Evolutionary conservation across 208 protist genomes (phyloP).

Genomic region (Acanthamoeba healyi): DNA sequence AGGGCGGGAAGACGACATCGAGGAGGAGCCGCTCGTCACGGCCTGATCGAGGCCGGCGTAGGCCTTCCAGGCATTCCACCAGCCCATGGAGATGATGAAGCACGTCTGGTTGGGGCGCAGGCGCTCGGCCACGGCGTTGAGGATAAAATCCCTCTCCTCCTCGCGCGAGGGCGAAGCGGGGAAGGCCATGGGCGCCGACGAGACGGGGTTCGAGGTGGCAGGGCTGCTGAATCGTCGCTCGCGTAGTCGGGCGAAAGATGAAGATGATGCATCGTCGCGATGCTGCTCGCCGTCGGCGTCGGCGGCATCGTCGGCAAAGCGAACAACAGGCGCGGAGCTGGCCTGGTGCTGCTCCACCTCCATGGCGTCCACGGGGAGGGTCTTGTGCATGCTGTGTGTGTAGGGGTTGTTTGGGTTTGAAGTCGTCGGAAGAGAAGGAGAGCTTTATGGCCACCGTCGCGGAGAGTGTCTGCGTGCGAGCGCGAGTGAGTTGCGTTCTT

Average conservation of each 20-base stretch:
- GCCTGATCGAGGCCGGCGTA: not conserved
- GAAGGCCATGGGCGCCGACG: not conserved
- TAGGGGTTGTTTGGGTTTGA: not conserved
- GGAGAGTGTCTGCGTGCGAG: not conserved
- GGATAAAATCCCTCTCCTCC: slow-evolving; percentile 53
- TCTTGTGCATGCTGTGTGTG: not conserved
- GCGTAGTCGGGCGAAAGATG: not conserved
- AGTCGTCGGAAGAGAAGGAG: not conserved
- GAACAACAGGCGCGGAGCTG: too few species aligned
- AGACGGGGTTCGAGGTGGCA: not conserved
- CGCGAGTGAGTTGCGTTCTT: not conserved
- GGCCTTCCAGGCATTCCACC: slow-evolving; percentile 59
- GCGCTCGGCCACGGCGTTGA: not conserved
- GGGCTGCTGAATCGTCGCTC: slow-evolving; percentile 40
- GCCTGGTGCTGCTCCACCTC: not conserved
- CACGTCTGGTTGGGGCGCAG: slow-evolving; percentile 23
- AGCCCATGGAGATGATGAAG: slow-evolving; percentile 35
- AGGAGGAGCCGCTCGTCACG: not conserved
- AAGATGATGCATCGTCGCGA: not conserved
- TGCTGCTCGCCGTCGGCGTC: too few species aligned
- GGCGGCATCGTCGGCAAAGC: not conserved
- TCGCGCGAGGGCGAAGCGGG: not conserved
- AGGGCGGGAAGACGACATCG: not conserved
- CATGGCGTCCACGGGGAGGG: slow-evolving; percentile 3
- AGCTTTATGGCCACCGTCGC: not conserved